phyloP scores from a whole-genome alignment of 1,284 basidiomycete species.

The Heliocybe sulcata region DNA sequence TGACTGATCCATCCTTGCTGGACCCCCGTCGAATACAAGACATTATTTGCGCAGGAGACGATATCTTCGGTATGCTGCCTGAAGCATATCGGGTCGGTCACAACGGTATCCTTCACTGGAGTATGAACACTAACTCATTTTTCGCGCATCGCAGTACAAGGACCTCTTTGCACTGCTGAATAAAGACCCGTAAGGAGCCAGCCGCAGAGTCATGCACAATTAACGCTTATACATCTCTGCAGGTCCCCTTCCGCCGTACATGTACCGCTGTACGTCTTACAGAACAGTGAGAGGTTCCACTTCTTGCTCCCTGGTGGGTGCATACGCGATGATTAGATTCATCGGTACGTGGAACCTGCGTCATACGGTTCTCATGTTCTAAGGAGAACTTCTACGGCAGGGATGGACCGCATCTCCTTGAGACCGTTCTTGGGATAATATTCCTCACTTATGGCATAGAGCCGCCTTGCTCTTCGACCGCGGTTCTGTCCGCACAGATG shows the following conservation, averaged over 20 bases:
- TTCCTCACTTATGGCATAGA: no score
- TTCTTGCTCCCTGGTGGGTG: slow-evolving; percentile 60
- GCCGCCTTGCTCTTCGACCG: no score
- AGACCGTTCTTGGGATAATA: no score
- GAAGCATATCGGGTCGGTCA: slow-evolving; percentile 38
- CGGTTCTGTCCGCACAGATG: no score
- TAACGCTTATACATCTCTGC: slow-evolving; percentile 9
- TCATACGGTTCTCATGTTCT: no score
- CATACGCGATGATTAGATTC: slow-evolving; percentile 10
- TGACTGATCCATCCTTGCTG: slow-evolving; percentile 46
- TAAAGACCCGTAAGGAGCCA: slow-evolving; percentile 37
- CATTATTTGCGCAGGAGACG: slow-evolving; percentile 53
- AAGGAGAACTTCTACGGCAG: no score
- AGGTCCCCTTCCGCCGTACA: slow-evolving; percentile 40
- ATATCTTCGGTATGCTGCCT: slow-evolving; percentile 62
- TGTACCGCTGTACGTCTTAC: slow-evolving; percentile 43
- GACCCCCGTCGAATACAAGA: slow-evolving; percentile 47
- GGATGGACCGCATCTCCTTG: no score
- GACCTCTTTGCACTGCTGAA: slow-evolving; percentile 44
- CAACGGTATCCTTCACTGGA: slow-evolving; percentile 20
- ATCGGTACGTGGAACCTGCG: no score
- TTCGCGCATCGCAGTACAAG: slow-evolving; percentile 29
- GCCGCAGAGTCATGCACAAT: not conserved
- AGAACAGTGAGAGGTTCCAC: slow-evolving; percentile 40
- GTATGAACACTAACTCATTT: slow-evolving; percentile 7